Evolutionary conservation across 2,329 filamentous ascomycete species (phyloP).

Genomic region (Leptographium galeiforme): DNA sequence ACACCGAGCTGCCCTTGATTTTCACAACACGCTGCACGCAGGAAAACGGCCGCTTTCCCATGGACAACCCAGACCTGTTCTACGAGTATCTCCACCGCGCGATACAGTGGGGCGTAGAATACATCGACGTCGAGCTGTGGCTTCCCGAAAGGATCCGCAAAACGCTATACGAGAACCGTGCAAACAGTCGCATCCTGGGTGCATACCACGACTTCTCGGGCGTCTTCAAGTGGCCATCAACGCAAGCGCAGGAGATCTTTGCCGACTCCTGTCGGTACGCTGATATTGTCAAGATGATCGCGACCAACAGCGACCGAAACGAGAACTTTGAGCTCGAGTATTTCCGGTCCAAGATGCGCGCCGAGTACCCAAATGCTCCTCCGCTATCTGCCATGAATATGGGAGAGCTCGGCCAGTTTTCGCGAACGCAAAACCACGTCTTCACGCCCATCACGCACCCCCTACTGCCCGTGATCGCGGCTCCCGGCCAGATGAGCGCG

Average conservation of each 20-base stretch:
- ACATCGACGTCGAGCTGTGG: slow-evolving; percentile 82
- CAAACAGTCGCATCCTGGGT: slow-evolving; percentile 78
- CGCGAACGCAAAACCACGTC: slow-evolving; percentile 69
- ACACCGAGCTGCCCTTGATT: slow-evolving; percentile 79
- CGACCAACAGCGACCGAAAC: slow-evolving; percentile 66
- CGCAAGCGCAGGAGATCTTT: slow-evolving; percentile 59
- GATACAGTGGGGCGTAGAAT: slow-evolving; percentile 81
- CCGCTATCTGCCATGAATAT: slow-evolving; percentile 78
- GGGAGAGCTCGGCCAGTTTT: slow-evolving; percentile 75
- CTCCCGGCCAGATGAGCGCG: slow-evolving; percentile 73
- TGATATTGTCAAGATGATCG: slow-evolving; percentile 86
- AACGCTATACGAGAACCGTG: slow-evolving; percentile 53
- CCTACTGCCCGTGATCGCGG: slow-evolving; percentile 68
- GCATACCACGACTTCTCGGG: slow-evolving; percentile 84
- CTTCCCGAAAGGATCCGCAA: slow-evolving; percentile 63
- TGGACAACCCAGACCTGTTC: slow-evolving; percentile 63
- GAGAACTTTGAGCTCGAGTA: slow-evolving; percentile 87
- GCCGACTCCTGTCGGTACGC: slow-evolving; percentile 58
- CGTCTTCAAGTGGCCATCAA: slow-evolving; percentile 68
- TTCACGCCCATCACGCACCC: slow-evolving; percentile 84
- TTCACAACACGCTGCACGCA: slow-evolving; percentile 72
- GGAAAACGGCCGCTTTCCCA: slow-evolving; percentile 75
- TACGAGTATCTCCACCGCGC: slow-evolving; percentile 71
- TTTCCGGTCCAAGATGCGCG: slow-evolving; percentile 64
- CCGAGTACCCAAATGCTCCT: slow-evolving; percentile 53